Conservation (phyloP, 2,329 filamentous ascomycete genomes). For the Penicillium crustosum region DNA sequence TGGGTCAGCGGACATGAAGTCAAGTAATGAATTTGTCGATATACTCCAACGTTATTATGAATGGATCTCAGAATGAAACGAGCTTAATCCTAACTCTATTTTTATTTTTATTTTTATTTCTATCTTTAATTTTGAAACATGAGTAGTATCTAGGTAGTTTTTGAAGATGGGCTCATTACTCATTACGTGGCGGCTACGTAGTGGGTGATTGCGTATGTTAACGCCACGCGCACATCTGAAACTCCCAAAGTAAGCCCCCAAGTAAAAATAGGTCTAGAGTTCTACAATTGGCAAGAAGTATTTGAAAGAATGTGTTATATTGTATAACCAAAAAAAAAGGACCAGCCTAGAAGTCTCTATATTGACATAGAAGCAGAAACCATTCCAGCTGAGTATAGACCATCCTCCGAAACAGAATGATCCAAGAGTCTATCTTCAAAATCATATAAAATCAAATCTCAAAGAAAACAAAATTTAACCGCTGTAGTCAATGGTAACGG, state of each 20-base stretch:
- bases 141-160: no score
- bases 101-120: background rate
- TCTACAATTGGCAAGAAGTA: background rate
- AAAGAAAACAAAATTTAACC: slow-evolving; percentile 22
- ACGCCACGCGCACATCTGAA: slow-evolving; percentile 5
- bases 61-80: background rate
- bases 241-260: background rate
- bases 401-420: slow-evolving; percentile 12
- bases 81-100: background rate
- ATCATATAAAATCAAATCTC: slow-evolving; percentile 6
- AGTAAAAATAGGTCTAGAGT: background rate
- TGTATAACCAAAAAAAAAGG: slow-evolving; percentile 4
- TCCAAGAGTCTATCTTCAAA: slow-evolving; percentile 9
- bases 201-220: slow-evolving; percentile 4
- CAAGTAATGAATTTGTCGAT: slow-evolving; percentile 9
- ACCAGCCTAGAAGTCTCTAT: slow-evolving; percentile 15
- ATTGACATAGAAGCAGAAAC: slow-evolving; percentile 14
- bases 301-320: slow-evolving; percentile 13
- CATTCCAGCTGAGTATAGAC: slow-evolving; percentile 19
- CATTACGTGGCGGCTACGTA: background rate
- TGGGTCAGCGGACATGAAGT: slow-evolving; percentile 1
- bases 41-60: slow-evolving; percentile 1
- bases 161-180: background rate
- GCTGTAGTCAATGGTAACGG: slow-evolving; percentile 32
- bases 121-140: background rate